Percentiles rank a stretch among this genome's conserved stretches.
These are phyloP conservation scores for Sporothrix sp. DNA, from an alignment of 2,329 filamentous ascomycete genomes.

Conservation along the genomic window DNA sequence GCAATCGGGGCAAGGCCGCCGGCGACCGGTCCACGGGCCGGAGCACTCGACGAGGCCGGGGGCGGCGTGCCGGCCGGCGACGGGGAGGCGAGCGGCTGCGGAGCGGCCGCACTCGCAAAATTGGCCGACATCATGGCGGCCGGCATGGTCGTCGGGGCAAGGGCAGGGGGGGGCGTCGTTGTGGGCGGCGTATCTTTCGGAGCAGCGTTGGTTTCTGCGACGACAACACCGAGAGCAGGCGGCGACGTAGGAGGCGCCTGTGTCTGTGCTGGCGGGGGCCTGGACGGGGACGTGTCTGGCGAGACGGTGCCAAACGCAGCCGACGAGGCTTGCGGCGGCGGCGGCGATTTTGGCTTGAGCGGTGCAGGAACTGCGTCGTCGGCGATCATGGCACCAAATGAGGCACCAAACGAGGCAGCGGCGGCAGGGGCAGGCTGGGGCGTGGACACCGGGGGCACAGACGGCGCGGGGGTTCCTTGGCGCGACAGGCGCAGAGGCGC, in stretches of 20 bases:
- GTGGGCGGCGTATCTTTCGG: too few species aligned
- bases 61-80: not conserved
- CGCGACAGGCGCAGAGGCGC: conserved; percentile 7
- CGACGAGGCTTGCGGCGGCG: not conserved
- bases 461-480: not conserved
- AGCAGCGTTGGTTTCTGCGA: too few species aligned
- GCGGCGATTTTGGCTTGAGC: conserved; percentile 4
- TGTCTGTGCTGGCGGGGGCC: not conserved
- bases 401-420: not conserved
- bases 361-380: conserved; percentile 6
- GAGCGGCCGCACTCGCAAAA: not conserved
- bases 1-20: conserved; percentile 6
- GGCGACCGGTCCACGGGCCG: too few species aligned
- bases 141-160: not conserved
- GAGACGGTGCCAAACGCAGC: not conserved
- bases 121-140: conserved; percentile 7
- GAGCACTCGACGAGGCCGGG: too few species aligned
- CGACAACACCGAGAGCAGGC: too few species aligned
- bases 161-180: not conserved
- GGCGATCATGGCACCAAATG: not conserved
- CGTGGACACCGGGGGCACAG: not conserved
- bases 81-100: not conserved
- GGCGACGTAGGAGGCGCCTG: too few species aligned
- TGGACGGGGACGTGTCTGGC: not conserved
- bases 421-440: not conserved